A percentile compares a stretch with the other conserved stretches of the same genome.
These are phyloP conservation scores for Daedaleopsis sinensis DNA, from an alignment of 768 basidiomycete species.

Conservation along the genomic window DNA sequence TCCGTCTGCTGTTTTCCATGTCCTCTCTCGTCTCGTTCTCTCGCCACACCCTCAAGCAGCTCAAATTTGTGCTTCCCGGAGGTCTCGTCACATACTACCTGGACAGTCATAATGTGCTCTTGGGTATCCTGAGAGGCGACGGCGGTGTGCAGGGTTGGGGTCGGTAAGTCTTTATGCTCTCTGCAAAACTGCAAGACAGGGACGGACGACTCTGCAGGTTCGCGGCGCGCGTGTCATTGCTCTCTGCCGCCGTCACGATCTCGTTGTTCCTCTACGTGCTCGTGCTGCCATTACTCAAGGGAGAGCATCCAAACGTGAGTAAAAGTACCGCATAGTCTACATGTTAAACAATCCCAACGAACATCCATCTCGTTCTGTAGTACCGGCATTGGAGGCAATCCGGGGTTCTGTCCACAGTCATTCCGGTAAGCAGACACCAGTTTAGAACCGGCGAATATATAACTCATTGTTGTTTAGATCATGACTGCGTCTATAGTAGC, in stretches of 20 bases:
- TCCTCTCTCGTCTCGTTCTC: slow-evolving; percentile 35
- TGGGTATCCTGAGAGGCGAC: slow-evolving; percentile 40
- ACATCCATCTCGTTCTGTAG: slow-evolving; percentile 38
- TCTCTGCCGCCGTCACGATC: slow-evolving; percentile 62
- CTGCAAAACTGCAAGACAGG: not conserved
- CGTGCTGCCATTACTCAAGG: slow-evolving; percentile 64
- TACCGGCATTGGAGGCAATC: slow-evolving; percentile 78
- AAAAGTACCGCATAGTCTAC: not conserved
- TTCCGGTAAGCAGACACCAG: slow-evolving; percentile 47
- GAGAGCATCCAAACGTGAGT: slow-evolving; percentile 71
- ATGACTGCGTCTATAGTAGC: slow-evolving; percentile 69
- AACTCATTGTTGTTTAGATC: slow-evolving; percentile 30
- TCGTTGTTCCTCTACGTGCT: slow-evolving; percentile 74
- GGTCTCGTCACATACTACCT: slow-evolving; percentile 63
- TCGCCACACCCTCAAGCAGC: slow-evolving; percentile 63
- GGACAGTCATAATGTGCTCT: slow-evolving; percentile 55
- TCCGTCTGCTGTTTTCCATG: slow-evolving; percentile 10
- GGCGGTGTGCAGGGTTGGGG: slow-evolving; percentile 49
- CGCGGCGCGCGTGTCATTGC: slow-evolving; percentile 54
- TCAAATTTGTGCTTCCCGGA: slow-evolving; percentile 80
- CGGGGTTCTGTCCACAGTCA: slow-evolving; percentile 64
- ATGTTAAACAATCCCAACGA: not conserved
- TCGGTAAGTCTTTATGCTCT: slow-evolving; percentile 43
- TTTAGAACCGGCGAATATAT: not conserved
- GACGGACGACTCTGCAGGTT: slow-evolving; percentile 15